Evolutionary conservation across 225 moss, liverwort and hornwort genomes (phyloP), one percentile per base, ranked within the genome.

Genomic region (Pleurozium schreberi): DNA sequence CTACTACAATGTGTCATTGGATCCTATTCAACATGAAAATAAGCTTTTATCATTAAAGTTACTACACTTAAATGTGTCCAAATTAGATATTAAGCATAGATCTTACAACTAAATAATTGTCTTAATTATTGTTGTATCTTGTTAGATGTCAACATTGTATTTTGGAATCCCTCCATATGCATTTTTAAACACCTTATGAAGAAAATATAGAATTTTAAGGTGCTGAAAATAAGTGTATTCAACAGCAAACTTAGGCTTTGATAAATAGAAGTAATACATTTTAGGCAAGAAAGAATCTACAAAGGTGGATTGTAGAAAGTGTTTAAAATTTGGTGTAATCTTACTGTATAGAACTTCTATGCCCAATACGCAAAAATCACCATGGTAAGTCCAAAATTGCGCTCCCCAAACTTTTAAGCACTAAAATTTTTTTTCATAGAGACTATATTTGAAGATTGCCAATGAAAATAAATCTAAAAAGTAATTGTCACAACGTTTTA

Each of bases 391-490:
- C 26, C 0, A 42, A 42, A 42, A 26, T 26, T 42, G 5, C 25
- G 8, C 40, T 69, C 3, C 0, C 7, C 2, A 40, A 25, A 25
- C 2, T 8, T 69, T 25, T 2, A 13, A 14, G 6, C 0, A 2
- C 40, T 7, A n/a, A 40, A n/a, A 69, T 12, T 7, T 23, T 14
- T n/a, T 4, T 69, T 40, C 3, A 40, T 40, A 25, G 8, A 1
- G 40, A 14, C 8, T 40, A 25, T n/a, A n/a, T n/a, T 25, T 14
- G 2, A 8, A 69, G 25, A 40, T 69, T 66, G 20, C 66, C 2
- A 0, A 0, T 1, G 0, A 42, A 42, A 26, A 70, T 42, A 26
- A 26, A 26, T 42, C 4, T 26, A 70, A 8, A n/a, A 25, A 40
- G 3, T 14, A 40, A 42, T 42, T 70, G 26, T 26, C 8, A 26